Evolutionary conservation across 2,329 filamentous ascomycete species (phyloP).

Genomic region (Fusarium oxysporum): DNA sequence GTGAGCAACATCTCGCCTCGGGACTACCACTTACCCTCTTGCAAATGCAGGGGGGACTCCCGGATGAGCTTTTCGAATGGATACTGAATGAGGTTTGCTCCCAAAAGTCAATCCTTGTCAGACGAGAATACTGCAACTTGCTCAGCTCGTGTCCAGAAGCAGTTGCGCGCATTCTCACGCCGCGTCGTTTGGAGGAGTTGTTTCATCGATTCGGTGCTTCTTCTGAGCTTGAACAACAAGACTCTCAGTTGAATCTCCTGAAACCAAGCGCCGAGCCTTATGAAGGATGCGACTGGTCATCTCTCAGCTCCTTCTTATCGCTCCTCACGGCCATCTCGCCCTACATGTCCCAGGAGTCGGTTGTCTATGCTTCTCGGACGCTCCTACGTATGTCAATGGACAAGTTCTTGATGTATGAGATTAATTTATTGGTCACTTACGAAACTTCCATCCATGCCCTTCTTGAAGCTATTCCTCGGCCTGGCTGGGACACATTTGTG

Average conservation of each 20-base stretch:
- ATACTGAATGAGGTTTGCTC: conserved; percentile 68
- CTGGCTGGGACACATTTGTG: conserved; percentile 57
- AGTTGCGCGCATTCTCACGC: conserved; percentile 58
- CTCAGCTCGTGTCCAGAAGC: conserved; percentile 59
- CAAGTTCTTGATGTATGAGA: conserved; percentile 58
- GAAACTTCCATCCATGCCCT: conserved; percentile 59
- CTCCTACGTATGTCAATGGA: conserved; percentile 69
- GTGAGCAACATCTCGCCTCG: conserved; percentile 70
- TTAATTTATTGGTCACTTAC: conserved; percentile 54
- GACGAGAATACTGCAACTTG: conserved; percentile 70
- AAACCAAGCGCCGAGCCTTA: conserved; percentile 47
- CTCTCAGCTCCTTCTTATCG: conserved; percentile 57
- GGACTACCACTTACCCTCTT: conserved; percentile 69
- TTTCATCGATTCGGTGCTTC: conserved; percentile 70
- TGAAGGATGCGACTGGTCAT: conserved; percentile 59
- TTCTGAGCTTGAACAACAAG: conserved; percentile 54
- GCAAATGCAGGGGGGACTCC: conserved; percentile 54
- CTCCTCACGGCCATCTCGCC: conserved; percentile 55
- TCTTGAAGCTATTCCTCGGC: conserved; percentile 54
- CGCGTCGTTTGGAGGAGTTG: conserved; percentile 60
- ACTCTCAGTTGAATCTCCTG: conserved; percentile 34
- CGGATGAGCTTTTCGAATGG: conserved; percentile 76
- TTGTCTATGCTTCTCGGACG: conserved; percentile 57
- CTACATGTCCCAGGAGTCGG: conserved; percentile 50
- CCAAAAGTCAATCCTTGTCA: conserved; percentile 66